Evolutionary conservation across 345 rosid genomes (phyloP).

Genomic region (Citrus unshiu): DNA sequence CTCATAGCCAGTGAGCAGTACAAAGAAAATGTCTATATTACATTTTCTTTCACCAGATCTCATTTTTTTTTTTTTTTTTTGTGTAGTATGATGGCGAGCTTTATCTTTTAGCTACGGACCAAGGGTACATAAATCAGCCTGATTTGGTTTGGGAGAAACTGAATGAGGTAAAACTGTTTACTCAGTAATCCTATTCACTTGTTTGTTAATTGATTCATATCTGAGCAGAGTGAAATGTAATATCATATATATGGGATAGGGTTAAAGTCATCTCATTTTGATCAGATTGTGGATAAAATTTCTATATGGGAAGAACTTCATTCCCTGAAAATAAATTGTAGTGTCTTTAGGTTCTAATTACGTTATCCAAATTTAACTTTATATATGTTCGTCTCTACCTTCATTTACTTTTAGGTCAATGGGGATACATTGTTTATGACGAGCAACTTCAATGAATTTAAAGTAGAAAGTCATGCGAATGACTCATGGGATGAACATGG

Average conservation of each 20-base stretch:
- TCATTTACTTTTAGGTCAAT: conserved; percentile 61
- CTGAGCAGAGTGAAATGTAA: background rate
- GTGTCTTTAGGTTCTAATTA: conserved; percentile 1
- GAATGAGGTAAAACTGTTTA: conserved; percentile 66
- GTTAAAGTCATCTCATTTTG: background rate
- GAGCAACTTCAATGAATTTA: conserved; percentile 81
- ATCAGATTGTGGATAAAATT: background rate
- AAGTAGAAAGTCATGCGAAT: conserved; percentile 58
- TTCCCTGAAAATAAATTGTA: background rate
- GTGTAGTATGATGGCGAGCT: conserved; percentile 90
- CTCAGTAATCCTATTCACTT: background rate
- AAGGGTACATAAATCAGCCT: conserved; percentile 89
- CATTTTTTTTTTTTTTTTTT: conserved; percentile 1
- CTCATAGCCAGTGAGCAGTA: background rate
- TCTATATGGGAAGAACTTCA: background rate
- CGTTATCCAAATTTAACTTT: conserved; percentile 4
- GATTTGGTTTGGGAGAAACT: conserved; percentile 98
- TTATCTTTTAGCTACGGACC: conserved; percentile 97
- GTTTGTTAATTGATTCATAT: no score
- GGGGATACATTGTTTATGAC: conserved; percentile 95
- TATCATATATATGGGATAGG: background rate
- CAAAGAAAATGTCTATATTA: conserved; percentile 1
- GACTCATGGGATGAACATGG: conserved; percentile 82
- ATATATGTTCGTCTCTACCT: background rate
- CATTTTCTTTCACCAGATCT: background rate